Evolutionary conservation across 352 stramenopile species (phyloP).

Genomic region (Globisporangium heterothallicum): DNA sequence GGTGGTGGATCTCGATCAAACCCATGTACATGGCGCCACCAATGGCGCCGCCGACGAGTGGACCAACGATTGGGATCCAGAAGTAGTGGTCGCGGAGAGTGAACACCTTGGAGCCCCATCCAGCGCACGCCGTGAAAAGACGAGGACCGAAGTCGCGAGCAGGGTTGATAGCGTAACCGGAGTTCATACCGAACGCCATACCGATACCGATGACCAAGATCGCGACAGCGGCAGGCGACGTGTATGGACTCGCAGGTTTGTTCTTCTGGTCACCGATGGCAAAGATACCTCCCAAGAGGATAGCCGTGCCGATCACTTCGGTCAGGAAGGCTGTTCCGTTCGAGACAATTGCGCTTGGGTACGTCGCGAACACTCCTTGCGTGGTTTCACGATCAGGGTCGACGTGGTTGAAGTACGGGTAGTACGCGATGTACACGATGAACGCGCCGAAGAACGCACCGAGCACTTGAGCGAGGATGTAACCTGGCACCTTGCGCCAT

Average conservation of each 20-base stretch:
- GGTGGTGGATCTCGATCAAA: constrained; percentile 34
- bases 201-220: constrained; percentile 47
- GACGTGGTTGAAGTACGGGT: constrained; percentile 38
- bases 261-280: constrained; percentile 53
- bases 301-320: constrained; percentile 51
- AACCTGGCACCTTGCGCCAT: constrained; percentile 53
- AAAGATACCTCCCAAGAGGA: constrained; percentile 62
- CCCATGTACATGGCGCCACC: constrained; percentile 29
- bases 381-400: constrained; percentile 38
- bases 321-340: constrained; percentile 49
- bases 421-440: constrained; percentile 51
- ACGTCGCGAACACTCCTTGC: constrained; percentile 44
- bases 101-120: constrained; percentile 50
- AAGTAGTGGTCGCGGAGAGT: no score
- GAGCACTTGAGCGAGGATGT: constrained; percentile 45
- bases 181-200: constrained; percentile 35
- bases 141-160: constrained; percentile 44
- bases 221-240: constrained; percentile 35
- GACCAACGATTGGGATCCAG: constrained; percentile 44
- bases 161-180: constrained; percentile 39
- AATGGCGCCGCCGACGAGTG: constrained; percentile 26
- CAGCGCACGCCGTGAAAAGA: constrained; percentile 40
- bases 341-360: constrained; percentile 34
- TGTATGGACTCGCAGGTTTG: constrained; percentile 39
- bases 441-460: constrained; percentile 43